Evolutionary conservation across 768 basidiomycete genomes (phyloP), one percentile per base, ranked within the genome.

Genomic region (Suillus hirtellus): DNA sequence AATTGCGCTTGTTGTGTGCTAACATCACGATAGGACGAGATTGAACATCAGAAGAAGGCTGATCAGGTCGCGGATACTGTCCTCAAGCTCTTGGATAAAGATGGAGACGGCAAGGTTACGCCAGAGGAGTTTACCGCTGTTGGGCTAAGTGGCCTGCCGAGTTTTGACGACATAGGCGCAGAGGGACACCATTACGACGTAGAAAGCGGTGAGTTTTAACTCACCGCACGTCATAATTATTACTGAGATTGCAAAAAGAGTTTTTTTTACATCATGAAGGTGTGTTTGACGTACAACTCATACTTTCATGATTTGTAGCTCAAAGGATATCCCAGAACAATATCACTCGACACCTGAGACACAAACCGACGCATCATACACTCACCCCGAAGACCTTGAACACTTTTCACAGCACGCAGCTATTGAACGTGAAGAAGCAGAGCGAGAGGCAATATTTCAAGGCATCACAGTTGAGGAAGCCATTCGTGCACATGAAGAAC

Each of bases 231-330:
- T 40, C 10, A 37, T 42, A 31, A 31, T 27, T 38, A 7, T 40
- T 27, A 42, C 56, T 58, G 56, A 58, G 24, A 17, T n/a, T 43
- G 40, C 50, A 4, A 24, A 60, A 91, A 58, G 92, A 96, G 76
- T 96, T 96, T 79, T 96, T 95, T 84, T 81, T 96, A 55, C 96
- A 99, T 71, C 97, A 99, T 77, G 97, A 99, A 86, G 96, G 95
- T 89, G 64, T 70, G 77, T 67, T 43, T 14, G 19, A 62, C 47
- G 55, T 62, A 27, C 40, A 59, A 27, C 35, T 31, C 24, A 19
- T 35, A 27, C 35, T 60, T 24, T 58, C 56, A 11, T 27, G 11
- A 42, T 31, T 11, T 42, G 40, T 12, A 42, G 27, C 56, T 58
- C 56, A 58, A 27, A 42, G 7, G 11, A 42, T 63, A 3, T 34